A percentile compares a stretch with the other conserved stretches of the same genome.
These are phyloP conservation scores for sorghum (Sorghum bicolor) DNA, from an alignment of 176 grass and related monocot species.

Conservation along the genomic window DNA sequence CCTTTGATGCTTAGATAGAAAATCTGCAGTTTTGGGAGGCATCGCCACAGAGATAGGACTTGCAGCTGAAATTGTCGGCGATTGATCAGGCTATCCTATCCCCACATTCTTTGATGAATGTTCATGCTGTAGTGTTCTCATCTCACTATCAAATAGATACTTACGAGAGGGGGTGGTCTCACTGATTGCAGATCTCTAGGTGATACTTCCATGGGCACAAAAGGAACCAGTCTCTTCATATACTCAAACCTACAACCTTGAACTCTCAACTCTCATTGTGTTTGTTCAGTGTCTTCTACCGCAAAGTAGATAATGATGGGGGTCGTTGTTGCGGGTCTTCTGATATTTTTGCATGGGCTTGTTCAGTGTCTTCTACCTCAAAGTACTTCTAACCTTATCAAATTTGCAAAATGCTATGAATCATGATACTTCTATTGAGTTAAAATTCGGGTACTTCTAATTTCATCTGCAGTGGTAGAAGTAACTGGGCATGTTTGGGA, in stretches of 20 bases:
- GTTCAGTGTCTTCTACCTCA: neutral
- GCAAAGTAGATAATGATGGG: neutral
- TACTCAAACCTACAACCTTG: neutral
- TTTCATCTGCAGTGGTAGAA: too few relatives aligned
- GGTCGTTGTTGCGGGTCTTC: neutral
- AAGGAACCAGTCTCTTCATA: neutral
- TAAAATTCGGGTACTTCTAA: neutral
- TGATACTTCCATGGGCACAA: neutral
- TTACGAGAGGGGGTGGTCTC: neutral
- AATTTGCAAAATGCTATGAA: neutral
- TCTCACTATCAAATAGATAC: neutral
- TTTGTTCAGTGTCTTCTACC: neutral
- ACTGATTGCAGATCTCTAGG: neutral
- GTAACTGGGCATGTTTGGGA: too few relatives aligned
- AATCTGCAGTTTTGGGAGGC: neutral
- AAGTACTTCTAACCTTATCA: neutral
- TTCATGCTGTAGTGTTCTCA: neutral
- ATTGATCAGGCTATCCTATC: constrained; percentile 6
- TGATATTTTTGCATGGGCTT: neutral
- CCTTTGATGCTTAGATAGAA: neutral
- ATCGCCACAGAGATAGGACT: neutral
- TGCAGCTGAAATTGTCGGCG: neutral
- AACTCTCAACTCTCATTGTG: neutral
- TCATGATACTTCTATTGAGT: too few relatives aligned
- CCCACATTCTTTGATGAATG: neutral